phyloP scores from a whole-genome alignment of 2,329 filamentous ascomycete species.

The Podosphaera xanthii region DNA sequence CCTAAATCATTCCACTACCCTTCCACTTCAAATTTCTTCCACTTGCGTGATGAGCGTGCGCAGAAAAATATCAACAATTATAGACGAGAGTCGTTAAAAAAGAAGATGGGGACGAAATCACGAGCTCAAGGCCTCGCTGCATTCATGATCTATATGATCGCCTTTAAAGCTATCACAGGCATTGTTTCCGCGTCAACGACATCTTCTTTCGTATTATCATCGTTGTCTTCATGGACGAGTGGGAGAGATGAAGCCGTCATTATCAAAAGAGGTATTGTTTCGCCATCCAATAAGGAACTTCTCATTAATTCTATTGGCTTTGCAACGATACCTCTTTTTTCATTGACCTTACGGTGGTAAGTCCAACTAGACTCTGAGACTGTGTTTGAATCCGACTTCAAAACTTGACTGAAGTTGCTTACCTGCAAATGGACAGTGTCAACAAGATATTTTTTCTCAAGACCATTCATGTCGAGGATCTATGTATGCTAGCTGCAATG shows the following conservation, averaged over 20 bases:
- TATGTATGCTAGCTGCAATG: slow-evolving; percentile 18
- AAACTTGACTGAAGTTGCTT: neutral
- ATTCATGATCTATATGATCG: too few species aligned
- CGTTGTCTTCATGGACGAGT: too few species aligned
- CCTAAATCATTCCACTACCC: too few species aligned
- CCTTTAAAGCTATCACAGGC: too few species aligned
- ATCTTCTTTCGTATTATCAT: too few species aligned
- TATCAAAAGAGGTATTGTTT: slow-evolving; percentile 1
- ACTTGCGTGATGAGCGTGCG: too few species aligned
- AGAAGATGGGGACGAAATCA: too few species aligned
- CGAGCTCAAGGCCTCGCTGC: too few species aligned
- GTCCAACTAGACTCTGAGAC: slow-evolving; percentile 1
- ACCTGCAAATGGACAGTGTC: slow-evolving; percentile 2
- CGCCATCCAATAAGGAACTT: slow-evolving; percentile 6
- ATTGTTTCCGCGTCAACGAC: too few species aligned
- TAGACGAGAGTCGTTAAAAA: too few species aligned
- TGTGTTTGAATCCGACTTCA: neutral
- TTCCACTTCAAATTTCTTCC: too few species aligned
- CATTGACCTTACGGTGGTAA: slow-evolving; percentile 8
- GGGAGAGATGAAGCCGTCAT: slow-evolving; percentile 6
- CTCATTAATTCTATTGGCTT: slow-evolving; percentile 10
- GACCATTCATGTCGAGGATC: slow-evolving; percentile 16
- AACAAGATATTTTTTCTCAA: slow-evolving; percentile 7
- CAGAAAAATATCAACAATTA: too few species aligned
- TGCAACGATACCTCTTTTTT: slow-evolving; percentile 5